Evolutionary conservation across 2,329 filamentous ascomycete species (phyloP).

Genomic region (Colletotrichum gloeosporioides): DNA sequence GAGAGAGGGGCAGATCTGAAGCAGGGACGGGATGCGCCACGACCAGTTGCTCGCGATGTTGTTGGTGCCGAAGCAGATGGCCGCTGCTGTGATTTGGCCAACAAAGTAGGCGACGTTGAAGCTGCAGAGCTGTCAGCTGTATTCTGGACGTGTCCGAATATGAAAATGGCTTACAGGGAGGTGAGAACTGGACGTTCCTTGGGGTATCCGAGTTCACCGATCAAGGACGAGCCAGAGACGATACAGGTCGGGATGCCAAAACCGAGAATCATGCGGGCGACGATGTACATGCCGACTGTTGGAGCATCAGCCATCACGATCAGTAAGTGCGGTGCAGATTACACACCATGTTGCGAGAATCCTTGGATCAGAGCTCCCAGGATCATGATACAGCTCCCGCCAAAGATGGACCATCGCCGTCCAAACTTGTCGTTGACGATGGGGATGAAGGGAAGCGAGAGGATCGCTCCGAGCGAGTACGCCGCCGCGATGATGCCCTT

Average conservation of each 20-base stretch:
- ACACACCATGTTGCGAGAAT: slow-evolving; percentile 49
- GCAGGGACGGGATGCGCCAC: slow-evolving; percentile 50
- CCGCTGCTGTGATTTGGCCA: slow-evolving; percentile 52
- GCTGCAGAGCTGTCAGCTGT: not conserved
- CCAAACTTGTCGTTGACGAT: slow-evolving; percentile 60
- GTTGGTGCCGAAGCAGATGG: slow-evolving; percentile 55
- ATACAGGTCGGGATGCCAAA: slow-evolving; percentile 66
- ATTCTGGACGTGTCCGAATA: too few relatives aligned
- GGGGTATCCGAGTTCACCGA: slow-evolving; percentile 65
- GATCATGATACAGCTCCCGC: slow-evolving; percentile 59
- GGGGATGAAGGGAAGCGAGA: slow-evolving; percentile 63
- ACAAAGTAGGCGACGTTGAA: slow-evolving; percentile 66
- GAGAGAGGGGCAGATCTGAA: slow-evolving; percentile 51
- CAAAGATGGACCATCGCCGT: slow-evolving; percentile 61
- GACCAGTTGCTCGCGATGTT: slow-evolving; percentile 40
- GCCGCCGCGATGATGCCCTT: slow-evolving; percentile 63
- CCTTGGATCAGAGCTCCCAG: slow-evolving; percentile 61
- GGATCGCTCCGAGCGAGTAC: slow-evolving; percentile 64
- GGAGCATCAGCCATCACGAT: not conserved
- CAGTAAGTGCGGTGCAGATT: not conserved
- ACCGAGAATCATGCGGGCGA: slow-evolving; percentile 64
- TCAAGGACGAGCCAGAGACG: slow-evolving; percentile 61
- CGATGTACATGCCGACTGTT: slow-evolving; percentile 59
- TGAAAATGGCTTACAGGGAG: slow-evolving; percentile 40
- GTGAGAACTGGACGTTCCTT: slow-evolving; percentile 65